Conservation (phyloP, 2,329 filamentous ascomycete genomes). For the Nemania sp. region DNA sequence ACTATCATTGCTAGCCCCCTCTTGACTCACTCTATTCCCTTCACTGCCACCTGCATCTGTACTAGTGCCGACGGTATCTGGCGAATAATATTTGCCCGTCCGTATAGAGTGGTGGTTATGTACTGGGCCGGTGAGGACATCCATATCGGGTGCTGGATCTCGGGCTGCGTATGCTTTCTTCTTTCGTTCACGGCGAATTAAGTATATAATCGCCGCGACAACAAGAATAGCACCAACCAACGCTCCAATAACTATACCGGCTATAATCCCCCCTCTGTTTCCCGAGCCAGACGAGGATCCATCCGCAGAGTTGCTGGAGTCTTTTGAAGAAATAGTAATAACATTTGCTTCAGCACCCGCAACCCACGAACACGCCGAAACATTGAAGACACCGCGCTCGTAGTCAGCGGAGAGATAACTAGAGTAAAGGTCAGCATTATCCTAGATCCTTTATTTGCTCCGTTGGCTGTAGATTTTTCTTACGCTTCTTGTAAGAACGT, state of each 20-base stretch:
- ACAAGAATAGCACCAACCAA: conserved; percentile 32
- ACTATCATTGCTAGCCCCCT: conserved; percentile 21
- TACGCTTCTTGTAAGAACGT: conserved; percentile 54
- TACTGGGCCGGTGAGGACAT: conserved; percentile 48
- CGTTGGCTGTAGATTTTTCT: conserved; percentile 27
- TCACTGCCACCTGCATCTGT: conserved; percentile 26
- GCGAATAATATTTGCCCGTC: conserved; percentile 40
- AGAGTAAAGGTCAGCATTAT: conserved; percentile 26
- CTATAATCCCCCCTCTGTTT: conserved; percentile 43
- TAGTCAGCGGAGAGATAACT: conserved; percentile 56
- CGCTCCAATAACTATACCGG: conserved; percentile 45
- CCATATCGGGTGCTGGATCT: conserved; percentile 44
- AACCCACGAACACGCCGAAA: conserved; percentile 54
- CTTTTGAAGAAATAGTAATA: conserved; percentile 48
- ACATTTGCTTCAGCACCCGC: conserved; percentile 51
- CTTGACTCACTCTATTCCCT: conserved; percentile 8
- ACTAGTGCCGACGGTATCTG: conserved; percentile 42
- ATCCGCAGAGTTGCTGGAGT: conserved; percentile 12
- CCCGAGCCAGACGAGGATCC: conserved; percentile 20
- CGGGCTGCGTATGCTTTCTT: conserved; percentile 38
- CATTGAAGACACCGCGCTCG: conserved; percentile 55
- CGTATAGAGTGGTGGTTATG: conserved; percentile 45
- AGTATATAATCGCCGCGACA: conserved; percentile 25
- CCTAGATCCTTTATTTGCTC: not conserved
- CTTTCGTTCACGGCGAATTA: conserved; percentile 42